A percentile compares a stretch with the other conserved stretches of the same genome.
These are phyloP conservation scores for Mortierella claussenii DNA, from an alignment of 192 early-diverging fungal species.

Conservation along the genomic window DNA sequence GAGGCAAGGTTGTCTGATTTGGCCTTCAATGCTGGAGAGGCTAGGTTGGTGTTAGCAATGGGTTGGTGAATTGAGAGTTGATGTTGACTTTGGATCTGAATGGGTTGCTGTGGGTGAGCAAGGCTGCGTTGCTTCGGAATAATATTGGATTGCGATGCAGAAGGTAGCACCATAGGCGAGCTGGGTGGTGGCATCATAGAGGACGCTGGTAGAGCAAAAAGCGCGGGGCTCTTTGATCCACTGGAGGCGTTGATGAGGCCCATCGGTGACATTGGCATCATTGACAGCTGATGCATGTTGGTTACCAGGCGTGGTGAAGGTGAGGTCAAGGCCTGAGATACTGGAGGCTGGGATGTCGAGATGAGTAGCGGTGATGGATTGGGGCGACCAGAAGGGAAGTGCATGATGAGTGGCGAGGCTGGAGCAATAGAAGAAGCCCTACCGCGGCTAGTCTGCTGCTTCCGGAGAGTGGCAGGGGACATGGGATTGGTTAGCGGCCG, in stretches of 20 bases:
- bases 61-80: constrained; percentile 48
- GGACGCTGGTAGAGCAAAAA: constrained; percentile 48
- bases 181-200: constrained; percentile 52
- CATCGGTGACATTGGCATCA: constrained; percentile 41
- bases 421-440: constrained; percentile 39
- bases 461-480: constrained; percentile 47
- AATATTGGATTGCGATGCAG: constrained; percentile 24
- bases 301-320: constrained; percentile 45
- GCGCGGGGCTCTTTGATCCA: constrained; percentile 39
- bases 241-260: constrained; percentile 2
- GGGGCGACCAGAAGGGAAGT: constrained; percentile 40
- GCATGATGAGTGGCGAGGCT: constrained; percentile 44
- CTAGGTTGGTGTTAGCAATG: neutral
- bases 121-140: constrained; percentile 31
- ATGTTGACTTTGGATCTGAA: constrained; percentile 33
- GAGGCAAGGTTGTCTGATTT: neutral
- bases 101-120: constrained; percentile 10
- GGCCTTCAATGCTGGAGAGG: constrained; percentile 24
- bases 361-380: constrained; percentile 45
- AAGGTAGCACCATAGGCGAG: constrained; percentile 44
- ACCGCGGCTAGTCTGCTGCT: constrained; percentile 24
- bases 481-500: constrained; percentile 35
- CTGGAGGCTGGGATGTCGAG: constrained; percentile 33
- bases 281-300: constrained; percentile 48
- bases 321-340: constrained; percentile 15